A percentile compares a stretch with the other conserved stretches of the same genome.
phyloP scores from a whole-genome alignment of 1,284 basidiomycete species.

The Hypsizygus ulmarius region DNA sequence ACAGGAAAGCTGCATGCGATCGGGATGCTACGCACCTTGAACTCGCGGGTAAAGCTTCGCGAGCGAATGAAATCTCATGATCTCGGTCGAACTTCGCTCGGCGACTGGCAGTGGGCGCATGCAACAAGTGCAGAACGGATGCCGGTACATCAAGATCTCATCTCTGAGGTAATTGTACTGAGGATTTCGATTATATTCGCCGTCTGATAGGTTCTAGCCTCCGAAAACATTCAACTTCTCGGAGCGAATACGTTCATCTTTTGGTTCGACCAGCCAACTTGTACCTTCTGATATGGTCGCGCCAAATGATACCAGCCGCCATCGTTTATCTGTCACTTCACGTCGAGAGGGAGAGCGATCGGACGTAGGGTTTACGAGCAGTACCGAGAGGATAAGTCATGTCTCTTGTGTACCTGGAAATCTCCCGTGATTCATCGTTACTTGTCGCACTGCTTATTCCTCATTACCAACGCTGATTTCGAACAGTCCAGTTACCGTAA shows the following conservation, averaged over 20 bases:
- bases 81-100: slow-evolving; percentile 38
- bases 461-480: too few species aligned
- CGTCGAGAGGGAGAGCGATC: too few species aligned
- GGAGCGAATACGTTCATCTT: slow-evolving; percentile 3
- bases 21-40: slow-evolving; percentile 46
- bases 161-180: slow-evolving; percentile 12
- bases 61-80: slow-evolving; percentile 37
- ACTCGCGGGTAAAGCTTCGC: slow-evolving; percentile 41
- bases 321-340: too few species aligned
- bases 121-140: slow-evolving; percentile 9
- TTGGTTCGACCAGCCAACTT: slow-evolving; percentile 1
- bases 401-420: too few species aligned
- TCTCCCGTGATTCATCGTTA: too few species aligned
- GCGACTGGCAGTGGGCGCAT: slow-evolving; percentile 29
- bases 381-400: too few species aligned
- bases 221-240: slow-evolving; percentile 2
- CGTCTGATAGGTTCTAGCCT: slow-evolving; percentile 1
- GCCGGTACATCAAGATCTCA: neutral
- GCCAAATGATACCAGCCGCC: too few species aligned
- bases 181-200: neutral
- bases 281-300: neutral
- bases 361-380: too few species aligned
- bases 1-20: slow-evolving; percentile 51
- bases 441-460: too few species aligned
- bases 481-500: too few species aligned